Evolutionary conservation across 2,329 filamentous ascomycete species (phyloP).

Genomic region (Kalmusia sp.): DNA sequence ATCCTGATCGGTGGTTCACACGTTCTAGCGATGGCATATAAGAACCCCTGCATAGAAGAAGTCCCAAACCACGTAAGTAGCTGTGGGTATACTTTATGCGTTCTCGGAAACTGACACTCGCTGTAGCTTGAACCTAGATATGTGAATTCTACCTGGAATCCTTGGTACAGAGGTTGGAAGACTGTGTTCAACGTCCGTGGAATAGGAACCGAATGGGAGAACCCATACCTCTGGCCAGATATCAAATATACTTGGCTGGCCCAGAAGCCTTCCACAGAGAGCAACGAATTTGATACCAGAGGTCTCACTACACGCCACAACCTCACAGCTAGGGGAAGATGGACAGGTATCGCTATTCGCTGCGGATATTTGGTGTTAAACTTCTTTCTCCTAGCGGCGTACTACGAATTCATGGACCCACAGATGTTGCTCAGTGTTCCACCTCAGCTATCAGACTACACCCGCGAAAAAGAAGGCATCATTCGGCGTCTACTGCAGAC

Average conservation of each 20-base stretch:
- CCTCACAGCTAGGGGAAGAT: constrained; percentile 8
- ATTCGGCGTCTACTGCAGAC: constrained; percentile 4
- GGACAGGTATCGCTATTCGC: constrained; percentile 3
- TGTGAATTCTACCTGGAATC: background rate
- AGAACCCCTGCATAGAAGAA: background rate
- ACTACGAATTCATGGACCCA: constrained; percentile 3
- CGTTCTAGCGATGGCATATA: constrained; percentile 3
- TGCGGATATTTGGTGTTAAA: constrained; percentile 8
- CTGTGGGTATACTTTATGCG: too few relatives aligned
- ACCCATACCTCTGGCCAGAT: constrained; percentile 10
- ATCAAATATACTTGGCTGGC: constrained; percentile 3
- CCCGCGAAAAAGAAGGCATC: constrained; percentile 9
- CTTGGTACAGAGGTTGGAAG: constrained; percentile 5
- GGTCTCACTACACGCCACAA: constrained; percentile 6
- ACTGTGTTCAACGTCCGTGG: constrained; percentile 8
- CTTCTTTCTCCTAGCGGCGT: constrained; percentile 2
- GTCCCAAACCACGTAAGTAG: constrained; percentile 2
- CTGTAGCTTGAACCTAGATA: constrained; percentile 2
- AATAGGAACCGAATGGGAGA: constrained; percentile 11
- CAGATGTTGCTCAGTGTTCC: constrained; percentile 5
- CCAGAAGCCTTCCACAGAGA: constrained; percentile 1
- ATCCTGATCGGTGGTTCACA: constrained; percentile 4
- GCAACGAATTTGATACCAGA: background rate
- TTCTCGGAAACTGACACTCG: background rate
- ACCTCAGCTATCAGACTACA: constrained; percentile 1